phyloP scores from a whole-genome alignment of 352 stramenopile species.

The Phytophthora podocarpi region DNA sequence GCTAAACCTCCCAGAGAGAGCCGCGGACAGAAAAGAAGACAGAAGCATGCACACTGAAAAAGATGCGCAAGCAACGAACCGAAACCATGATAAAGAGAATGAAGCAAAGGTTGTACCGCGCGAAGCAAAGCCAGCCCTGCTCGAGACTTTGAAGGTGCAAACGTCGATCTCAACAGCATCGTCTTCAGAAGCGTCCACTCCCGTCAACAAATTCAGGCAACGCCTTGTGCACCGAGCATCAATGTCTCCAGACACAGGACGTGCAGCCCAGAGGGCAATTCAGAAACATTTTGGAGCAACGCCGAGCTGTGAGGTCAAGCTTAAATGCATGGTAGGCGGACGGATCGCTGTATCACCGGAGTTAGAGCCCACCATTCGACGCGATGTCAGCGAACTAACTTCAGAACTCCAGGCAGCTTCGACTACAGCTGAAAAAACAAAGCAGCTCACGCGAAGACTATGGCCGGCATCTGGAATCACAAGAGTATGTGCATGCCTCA shows the following conservation, averaged over 20 bases:
- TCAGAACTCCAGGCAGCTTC: constrained; percentile 71
- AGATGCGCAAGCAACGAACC: background rate
- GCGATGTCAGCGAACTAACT: constrained; percentile 66
- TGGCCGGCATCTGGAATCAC: constrained; percentile 86
- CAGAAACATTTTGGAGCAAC: constrained; percentile 73
- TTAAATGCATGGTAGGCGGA: constrained; percentile 76
- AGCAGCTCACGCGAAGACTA: constrained; percentile 57
- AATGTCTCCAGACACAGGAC: constrained; percentile 55
- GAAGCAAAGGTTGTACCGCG: background rate
- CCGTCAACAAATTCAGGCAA: constrained; percentile 30
- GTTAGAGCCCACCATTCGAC: constrained; percentile 62
- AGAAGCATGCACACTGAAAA: background rate
- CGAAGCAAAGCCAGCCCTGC: constrained; percentile 15
- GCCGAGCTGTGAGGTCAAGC: constrained; percentile 74
- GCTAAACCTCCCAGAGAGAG: constrained; percentile 54
- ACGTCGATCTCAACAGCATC: constrained; percentile 17
- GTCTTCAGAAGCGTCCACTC: constrained; percentile 19
- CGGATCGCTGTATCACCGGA: constrained; percentile 67
- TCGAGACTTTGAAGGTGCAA: constrained; percentile 30
- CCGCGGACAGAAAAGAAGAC: constrained; percentile 15
- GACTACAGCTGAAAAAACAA: constrained; percentile 65
- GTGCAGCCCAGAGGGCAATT: constrained; percentile 64
- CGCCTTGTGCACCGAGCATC: constrained; percentile 41
- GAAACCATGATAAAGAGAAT: background rate
- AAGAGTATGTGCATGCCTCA: constrained; percentile 75